A percentile compares a stretch with the other conserved stretches of the same genome.
These are phyloP conservation scores for Nothomitra cinnamomea DNA, from an alignment of 2,329 filamentous ascomycete genomes.

Conservation along the genomic window DNA sequence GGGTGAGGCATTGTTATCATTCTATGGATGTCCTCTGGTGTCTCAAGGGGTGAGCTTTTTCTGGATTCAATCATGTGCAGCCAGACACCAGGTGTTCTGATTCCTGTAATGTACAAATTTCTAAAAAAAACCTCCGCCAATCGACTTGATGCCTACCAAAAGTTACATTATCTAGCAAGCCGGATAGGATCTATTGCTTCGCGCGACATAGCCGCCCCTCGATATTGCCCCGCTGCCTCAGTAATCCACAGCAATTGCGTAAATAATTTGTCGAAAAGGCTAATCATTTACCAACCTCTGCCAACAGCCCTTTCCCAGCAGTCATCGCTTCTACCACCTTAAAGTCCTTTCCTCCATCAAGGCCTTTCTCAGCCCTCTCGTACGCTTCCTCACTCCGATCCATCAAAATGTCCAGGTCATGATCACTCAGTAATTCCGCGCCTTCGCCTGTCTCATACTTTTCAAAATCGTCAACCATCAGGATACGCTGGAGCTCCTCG, in stretches of 20 bases:
- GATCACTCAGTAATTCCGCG: constrained; percentile 48
- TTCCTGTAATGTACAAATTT: not conserved
- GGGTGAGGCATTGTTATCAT: no score
- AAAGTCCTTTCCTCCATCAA: constrained; percentile 28
- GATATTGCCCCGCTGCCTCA: no score
- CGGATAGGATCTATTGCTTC: no score
- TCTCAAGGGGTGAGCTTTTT: not conserved
- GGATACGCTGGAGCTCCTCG: constrained; percentile 28
- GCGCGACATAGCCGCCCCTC: no score
- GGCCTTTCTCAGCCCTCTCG: constrained; percentile 44
- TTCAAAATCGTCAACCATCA: constrained; percentile 49
- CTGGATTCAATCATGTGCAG: not conserved
- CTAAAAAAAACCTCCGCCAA: not conserved
- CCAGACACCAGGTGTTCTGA: not conserved
- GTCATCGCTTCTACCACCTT: constrained; percentile 66
- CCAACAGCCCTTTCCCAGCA: constrained; percentile 20
- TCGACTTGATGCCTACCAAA: not conserved
- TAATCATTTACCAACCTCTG: not conserved
- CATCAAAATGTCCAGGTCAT: constrained; percentile 61
- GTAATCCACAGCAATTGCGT: not conserved
- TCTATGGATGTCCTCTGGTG: no score
- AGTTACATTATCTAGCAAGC: not conserved
- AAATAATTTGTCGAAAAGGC: not conserved
- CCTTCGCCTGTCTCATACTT: constrained; percentile 34
- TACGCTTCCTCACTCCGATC: constrained; percentile 56